Base-by-base conservation (phyloP, 2,329 filamentous ascomycete species). In the Neospermospora avenae region DNA sequence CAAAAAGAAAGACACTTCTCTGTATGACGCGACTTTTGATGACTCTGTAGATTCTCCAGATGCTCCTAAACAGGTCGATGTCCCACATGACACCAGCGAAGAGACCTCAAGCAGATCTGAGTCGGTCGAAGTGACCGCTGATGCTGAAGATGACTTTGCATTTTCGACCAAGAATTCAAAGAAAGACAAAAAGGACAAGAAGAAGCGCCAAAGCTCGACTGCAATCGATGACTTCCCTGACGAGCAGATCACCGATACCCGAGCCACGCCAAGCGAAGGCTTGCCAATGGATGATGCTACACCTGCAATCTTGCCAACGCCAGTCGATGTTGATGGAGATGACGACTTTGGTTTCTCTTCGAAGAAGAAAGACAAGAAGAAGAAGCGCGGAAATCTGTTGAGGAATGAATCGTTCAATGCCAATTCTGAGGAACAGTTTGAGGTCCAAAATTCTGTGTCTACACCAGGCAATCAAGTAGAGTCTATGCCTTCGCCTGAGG, bases 131-230 rank as follows among this genome's bases (percentile, higher is more conserved):
- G 34, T 60, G 39, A 52, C 53, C 35, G 13, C 35, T 39, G 57
- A 62, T 24, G 25, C 39, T 4, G 61, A 65, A 49, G 63, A 59
- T 41, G 57, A 53, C 7, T 55, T 55, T 54, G 39, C 22, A 0
- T 31, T 41, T 14, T 22, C 48, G 8, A 51, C 44, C 53, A 75
- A 76, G 62, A 74, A 75, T 57, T 69, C 71, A 13, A 76, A 77
- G 68, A 77, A 78, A 59, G 71, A 70, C 57, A 73, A 73, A 58
- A 74, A 73, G 51, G 71, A 70, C 57, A 73, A 73, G 58, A 74
- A 73, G 51, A 62, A 62, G 57, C 39, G 55, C 22, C 45, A 55
- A 42, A 63, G 55, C 25, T 28, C 37, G 18, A 34, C 13, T 2
- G 49, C 18, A 34, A 31, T 54, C 14, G 31, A 55, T 8, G 57